A percentile compares a stretch with the other conserved stretches of the same genome.
Conservation (phyloP, 371 early-diverging fungal species). For the Apophysomyces ossiformis region DNA sequence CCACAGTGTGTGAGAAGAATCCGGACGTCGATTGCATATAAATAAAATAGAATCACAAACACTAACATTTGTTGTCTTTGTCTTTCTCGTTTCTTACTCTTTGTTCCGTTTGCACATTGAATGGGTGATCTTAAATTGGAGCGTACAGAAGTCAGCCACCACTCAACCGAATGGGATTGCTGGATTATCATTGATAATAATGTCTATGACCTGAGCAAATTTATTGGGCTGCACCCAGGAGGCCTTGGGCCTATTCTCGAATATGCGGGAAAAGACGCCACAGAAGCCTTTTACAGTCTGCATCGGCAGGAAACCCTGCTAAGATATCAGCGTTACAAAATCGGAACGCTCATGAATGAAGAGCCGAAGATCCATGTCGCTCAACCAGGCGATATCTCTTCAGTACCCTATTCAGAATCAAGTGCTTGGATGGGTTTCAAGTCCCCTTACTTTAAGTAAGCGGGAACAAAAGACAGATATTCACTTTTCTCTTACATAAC, state of each 20-base stretch:
- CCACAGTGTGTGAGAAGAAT: background rate
- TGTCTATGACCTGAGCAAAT: slow-evolving; percentile 90
- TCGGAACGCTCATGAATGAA: slow-evolving; percentile 62
- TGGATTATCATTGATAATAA: slow-evolving; percentile 86
- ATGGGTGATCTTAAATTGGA: slow-evolving; percentile 45
- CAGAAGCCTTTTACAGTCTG: slow-evolving; percentile 69
- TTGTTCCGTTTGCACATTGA: background rate
- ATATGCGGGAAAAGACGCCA: slow-evolving; percentile 76
- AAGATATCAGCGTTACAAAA: slow-evolving; percentile 29
- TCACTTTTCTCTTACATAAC: too few relatives aligned
- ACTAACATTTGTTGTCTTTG: background rate
- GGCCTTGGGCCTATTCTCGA: slow-evolving; percentile 77
- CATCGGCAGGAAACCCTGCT: slow-evolving; percentile 73
- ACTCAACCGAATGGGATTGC: slow-evolving; percentile 71
- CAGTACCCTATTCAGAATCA: slow-evolving; percentile 59
- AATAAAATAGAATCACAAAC: background rate
- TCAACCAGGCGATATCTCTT: slow-evolving; percentile 6
- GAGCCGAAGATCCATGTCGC: slow-evolving; percentile 12
- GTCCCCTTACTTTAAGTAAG: slow-evolving; percentile 58
- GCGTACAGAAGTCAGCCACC: slow-evolving; percentile 74
- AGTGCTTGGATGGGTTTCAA: slow-evolving; percentile 53
- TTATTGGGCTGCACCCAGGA: slow-evolving; percentile 92
- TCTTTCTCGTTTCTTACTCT: slow-evolving; percentile 3
- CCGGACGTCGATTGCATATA: background rate
- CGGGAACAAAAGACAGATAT: background rate